Conservation (phyloP, 2,329 filamentous ascomycete genomes). For the Pyricularia sp. region DNA sequence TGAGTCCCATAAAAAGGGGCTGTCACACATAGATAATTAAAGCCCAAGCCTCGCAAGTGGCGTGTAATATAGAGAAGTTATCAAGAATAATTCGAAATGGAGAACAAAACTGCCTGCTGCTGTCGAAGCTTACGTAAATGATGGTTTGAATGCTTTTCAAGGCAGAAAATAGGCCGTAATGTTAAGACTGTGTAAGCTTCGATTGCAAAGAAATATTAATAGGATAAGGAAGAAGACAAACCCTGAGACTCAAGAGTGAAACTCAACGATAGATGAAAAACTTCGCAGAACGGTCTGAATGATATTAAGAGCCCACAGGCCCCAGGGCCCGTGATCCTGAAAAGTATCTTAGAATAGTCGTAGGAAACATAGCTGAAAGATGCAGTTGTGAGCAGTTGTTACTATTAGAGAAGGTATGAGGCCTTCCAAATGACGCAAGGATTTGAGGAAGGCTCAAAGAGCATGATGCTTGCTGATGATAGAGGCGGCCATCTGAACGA, state of each 20-base stretch:
- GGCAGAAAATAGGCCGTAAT: not conserved
- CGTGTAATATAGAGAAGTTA: not conserved
- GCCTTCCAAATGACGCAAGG: not conserved
- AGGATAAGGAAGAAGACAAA: not conserved
- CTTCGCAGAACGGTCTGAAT: not conserved
- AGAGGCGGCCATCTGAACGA: no score
- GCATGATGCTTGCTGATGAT: no score
- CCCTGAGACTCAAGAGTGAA: not conserved
- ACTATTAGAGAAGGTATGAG: not conserved
- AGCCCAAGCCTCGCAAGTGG: not conserved
- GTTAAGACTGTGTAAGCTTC: not conserved
- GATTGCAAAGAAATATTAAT: not conserved
- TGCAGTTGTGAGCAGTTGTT: not conserved
- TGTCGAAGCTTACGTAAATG: not conserved
- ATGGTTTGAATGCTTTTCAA: not conserved
- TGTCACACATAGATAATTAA: not conserved
- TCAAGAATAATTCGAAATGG: not conserved
- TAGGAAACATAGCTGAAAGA: not conserved
- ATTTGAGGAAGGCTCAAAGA: not conserved
- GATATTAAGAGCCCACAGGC: not conserved
- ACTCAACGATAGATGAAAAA: not conserved
- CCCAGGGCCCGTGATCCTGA: not conserved
- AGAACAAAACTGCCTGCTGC: not conserved
- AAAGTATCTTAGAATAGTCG: no score
- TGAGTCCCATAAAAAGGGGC: not conserved